Base-by-base conservation (phyloP, 331 rosid genomes). In the Rhamnella rubrinervis region DNA sequence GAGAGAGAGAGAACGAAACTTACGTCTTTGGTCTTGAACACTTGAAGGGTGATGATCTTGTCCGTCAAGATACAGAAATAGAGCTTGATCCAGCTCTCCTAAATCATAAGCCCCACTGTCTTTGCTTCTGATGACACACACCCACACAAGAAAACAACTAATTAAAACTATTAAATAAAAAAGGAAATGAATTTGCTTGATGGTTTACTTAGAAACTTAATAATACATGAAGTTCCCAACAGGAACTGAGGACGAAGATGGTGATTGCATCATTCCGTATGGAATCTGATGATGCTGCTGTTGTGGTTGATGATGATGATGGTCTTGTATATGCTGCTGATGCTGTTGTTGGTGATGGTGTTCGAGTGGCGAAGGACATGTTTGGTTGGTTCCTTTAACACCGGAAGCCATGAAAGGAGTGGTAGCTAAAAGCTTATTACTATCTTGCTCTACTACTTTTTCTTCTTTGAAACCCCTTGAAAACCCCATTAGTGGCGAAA, bases 31-130 rank as follows among this genome's bases (percentile, higher is more conserved):
- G 67, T 88, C 86, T 65, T 87, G 96, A 77, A 80, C 67, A 40
- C 38, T 77, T 1, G 92, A 80, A 3, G 92, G 78, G 65, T 82
- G 82, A n/a, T 80, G 76, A 44, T 75, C 68, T 60, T 85, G 92
- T 78, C 92, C 96, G 76, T 91, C 96, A n/a, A 91, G 85, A 67
- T 89, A 93, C 23, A 87, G 91, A 79, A 93, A 91, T 71, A 91
- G 89, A 2, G 97, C 96, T 83, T 84, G 98, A 82, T 93, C 98
- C 66, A 93, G 69, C 72, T 93, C 98, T 5, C 95, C 95, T 75
- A 93, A 73, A 80, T 91, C 98, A 84, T 91, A 89, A 58, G 88
- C 89, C 57, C 83, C 92, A 0, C 82, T 70, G 41, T 91, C 98
- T 82, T 89, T 91, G 83, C 73, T 75, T 75, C 97, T 86, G 76